Evolutionary conservation across 2,329 filamentous ascomycete genomes (phyloP).

Genomic region (Monilinia fructigena): DNA sequence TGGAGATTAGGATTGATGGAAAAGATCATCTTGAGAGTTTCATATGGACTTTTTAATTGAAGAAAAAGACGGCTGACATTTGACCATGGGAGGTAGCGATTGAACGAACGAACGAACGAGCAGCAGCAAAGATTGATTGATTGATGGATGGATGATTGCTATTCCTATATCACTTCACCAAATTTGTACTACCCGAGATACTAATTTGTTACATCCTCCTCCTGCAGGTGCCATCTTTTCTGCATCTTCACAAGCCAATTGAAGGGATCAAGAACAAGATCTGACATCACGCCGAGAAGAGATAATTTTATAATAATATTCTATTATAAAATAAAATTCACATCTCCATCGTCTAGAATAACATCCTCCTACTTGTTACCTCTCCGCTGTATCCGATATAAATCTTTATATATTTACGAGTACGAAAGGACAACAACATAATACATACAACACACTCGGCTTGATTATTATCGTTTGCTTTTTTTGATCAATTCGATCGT

Average conservation of each 20-base stretch:
- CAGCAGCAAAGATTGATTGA: background rate
- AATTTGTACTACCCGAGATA: background rate
- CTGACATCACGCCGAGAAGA: background rate
- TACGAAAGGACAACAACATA: background rate
- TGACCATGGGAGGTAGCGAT: background rate
- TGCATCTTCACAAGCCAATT: background rate
- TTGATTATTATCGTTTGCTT: background rate
- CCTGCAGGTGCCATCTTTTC: background rate
- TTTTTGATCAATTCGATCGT: background rate
- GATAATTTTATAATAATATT: background rate
- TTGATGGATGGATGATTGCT: background rate
- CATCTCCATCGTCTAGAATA: background rate
- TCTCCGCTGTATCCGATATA: conserved; percentile 10
- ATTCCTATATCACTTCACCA: background rate
- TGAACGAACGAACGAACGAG: too few species aligned
- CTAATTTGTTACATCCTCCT: background rate
- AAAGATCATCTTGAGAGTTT: background rate
- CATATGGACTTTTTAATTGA: background rate
- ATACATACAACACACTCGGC: too few species aligned
- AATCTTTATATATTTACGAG: too few species aligned
- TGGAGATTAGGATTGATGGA: conserved; percentile 8
- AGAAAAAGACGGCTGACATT: conserved; percentile 5
- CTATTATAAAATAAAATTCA: background rate
- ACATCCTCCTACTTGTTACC: background rate
- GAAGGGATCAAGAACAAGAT: background rate